Base-by-base conservation (phyloP, 768 basidiomycete species). In the Suillus lakei region DNA sequence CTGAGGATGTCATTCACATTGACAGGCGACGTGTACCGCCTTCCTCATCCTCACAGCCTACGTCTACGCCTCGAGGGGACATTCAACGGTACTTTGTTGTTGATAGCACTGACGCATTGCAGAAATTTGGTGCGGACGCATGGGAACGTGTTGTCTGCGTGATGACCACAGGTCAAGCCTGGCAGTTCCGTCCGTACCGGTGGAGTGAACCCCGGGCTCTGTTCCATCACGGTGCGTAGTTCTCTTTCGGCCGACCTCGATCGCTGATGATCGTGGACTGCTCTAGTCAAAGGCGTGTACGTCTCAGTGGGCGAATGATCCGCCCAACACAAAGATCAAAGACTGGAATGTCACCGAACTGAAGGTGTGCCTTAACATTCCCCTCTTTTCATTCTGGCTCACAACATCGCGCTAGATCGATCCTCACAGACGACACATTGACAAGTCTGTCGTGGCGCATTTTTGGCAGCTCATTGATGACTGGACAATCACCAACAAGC, bases 81-180 rank as follows among this genome's bases (percentile, higher is more conserved):
- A 83, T 81, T 1, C 86, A 87, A 18, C 81, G 88, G 46, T 98
- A 96, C 74, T 91, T 91, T 69, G 88, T 98, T 9, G 91, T 99
- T 39, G 96, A 99, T 76, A 90, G 91, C 26, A 91, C 93, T 0
- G 97, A 99, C 70, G 95, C 97, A 1, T 80, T 99, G 28, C 85
- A 87, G 39, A 98, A 98, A 78, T 96, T 99, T 68, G 92, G 92
- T 5, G 83, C 91, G 4, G 96, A 98, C 66, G 92, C 95, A 2
- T 98, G 97, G 96, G 96, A 98, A 63, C 87, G 97, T 43, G 98
- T 99, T 5, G 91, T 98, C 5, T 98, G 96, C 69, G 97, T 99
- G 18, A 91, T 98, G 88, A 99, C 98, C 10, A 99, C 98, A 0
- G 98, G 98, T 1, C 97, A 99, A 70, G 91, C 92, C 38, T 98